A percentile compares a stretch with the other conserved stretches of the same genome.
phyloP scores from a whole-genome alignment of 2,329 filamentous ascomycete genomes.

The Colletotrichum musae region DNA sequence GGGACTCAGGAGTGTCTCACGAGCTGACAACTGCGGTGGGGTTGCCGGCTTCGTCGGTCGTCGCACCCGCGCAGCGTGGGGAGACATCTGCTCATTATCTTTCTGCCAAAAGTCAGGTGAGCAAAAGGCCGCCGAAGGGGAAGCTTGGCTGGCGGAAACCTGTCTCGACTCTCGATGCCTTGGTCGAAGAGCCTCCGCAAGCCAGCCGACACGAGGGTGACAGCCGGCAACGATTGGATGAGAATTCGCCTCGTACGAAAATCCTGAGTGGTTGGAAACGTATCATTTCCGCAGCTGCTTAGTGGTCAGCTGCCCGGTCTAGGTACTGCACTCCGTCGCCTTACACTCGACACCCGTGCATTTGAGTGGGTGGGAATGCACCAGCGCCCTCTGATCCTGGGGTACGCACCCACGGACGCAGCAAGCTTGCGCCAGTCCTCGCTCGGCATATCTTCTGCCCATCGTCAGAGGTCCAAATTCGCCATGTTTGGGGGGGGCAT shows the following conservation, averaged over 20 bases:
- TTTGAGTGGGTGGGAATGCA: constrained; percentile 27
- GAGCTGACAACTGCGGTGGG: constrained; percentile 35
- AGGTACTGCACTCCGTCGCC: no score
- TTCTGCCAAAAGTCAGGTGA: constrained; percentile 16
- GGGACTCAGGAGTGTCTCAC: constrained; percentile 37
- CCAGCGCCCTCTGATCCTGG: constrained; percentile 14
- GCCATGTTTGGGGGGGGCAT: no score
- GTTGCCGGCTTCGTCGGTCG: constrained; percentile 35
- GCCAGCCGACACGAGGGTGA: neutral
- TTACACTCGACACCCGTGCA: neutral
- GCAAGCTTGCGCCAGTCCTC: constrained; percentile 18
- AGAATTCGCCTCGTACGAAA: constrained; percentile 35
- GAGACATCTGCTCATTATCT: constrained; percentile 20
- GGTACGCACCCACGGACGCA: neutral
- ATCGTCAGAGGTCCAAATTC: no score
- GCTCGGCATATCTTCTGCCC: no score
- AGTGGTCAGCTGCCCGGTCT: constrained; percentile 36
- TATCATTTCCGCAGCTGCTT: constrained; percentile 33
- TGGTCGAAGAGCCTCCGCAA: neutral
- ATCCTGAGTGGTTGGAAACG: constrained; percentile 40
- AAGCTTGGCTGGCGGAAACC: neutral
- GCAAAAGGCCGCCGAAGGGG: neutral
- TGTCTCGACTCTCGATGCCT: neutral
- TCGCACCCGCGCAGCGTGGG: constrained; percentile 26
- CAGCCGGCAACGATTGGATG: constrained; percentile 34